Evolutionary conservation across 768 basidiomycete species (phyloP).

Genomic region (Lactifluus piperatus): DNA sequence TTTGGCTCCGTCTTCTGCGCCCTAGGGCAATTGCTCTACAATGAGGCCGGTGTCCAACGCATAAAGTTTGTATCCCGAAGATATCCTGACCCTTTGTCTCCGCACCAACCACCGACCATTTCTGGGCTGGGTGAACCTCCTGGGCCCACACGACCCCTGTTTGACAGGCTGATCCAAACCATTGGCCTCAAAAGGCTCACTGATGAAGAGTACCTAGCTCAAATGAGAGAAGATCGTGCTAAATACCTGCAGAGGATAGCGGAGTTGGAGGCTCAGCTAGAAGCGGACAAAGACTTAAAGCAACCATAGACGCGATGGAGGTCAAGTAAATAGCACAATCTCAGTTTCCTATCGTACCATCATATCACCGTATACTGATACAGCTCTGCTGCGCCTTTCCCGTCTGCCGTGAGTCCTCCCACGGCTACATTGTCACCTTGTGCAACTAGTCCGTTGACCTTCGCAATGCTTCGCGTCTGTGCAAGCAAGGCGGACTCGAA

Average conservation of each 20-base stretch:
- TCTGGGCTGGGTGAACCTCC: background rate
- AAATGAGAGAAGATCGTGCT: constrained; percentile 49
- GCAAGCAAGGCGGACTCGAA: constrained; percentile 39
- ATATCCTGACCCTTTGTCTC: constrained; percentile 5
- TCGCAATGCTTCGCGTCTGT: constrained; percentile 38
- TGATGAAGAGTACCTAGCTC: constrained; percentile 63
- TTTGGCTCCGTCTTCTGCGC: constrained; percentile 53
- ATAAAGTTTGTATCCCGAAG: constrained; percentile 45
- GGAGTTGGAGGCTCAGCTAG: constrained; percentile 37
- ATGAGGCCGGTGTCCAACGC: constrained; percentile 55
- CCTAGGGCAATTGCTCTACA: constrained; percentile 57
- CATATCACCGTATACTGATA: background rate
- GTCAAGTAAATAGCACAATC: background rate
- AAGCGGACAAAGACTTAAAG: constrained; percentile 32
- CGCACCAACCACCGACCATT: background rate
- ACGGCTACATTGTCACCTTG: constrained; percentile 43
- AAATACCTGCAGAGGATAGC: constrained; percentile 46
- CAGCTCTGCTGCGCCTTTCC: constrained; percentile 44
- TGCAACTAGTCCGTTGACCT: constrained; percentile 56
- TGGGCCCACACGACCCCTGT: constrained; percentile 22
- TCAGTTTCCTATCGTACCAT: background rate
- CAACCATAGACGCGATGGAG: constrained; percentile 4
- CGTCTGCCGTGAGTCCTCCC: constrained; percentile 51
- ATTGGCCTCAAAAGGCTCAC: constrained; percentile 51
- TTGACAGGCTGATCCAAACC: constrained; percentile 34